These are phyloP conservation scores for Colletotrichum sp. DNA, from an alignment of 2,329 filamentous ascomycete species.

Conservation along the genomic window DNA sequence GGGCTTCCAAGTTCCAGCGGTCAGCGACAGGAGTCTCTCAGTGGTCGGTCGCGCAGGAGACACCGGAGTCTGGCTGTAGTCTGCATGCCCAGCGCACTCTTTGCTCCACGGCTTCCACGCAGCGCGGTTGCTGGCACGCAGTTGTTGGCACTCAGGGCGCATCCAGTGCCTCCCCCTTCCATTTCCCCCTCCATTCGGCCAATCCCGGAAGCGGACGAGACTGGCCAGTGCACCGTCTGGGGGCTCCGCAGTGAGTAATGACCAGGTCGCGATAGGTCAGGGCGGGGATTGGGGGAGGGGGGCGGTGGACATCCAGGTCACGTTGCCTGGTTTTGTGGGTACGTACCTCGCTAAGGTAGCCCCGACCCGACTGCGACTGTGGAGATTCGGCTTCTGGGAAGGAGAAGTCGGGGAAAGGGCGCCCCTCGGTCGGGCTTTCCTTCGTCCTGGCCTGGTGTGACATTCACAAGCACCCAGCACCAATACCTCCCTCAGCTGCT, in stretches of 20 bases:
- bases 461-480: background rate
- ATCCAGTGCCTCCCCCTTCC: background rate
- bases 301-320: background rate
- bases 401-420: background rate
- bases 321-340: background rate
- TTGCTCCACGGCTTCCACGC: background rate
- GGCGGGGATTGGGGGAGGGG: background rate
- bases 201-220: slow-evolving; percentile 9
- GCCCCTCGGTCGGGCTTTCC: background rate
- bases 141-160: background rate
- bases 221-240: background rate
- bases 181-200: background rate
- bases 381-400: background rate
- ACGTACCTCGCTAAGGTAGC: background rate
- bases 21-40: background rate
- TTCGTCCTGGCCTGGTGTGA: background rate
- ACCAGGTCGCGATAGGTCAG: background rate
- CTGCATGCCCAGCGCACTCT: background rate
- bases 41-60: background rate
- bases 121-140: background rate
- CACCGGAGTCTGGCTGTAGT: background rate
- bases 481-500: background rate
- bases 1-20: background rate
- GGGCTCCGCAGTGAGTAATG: slow-evolving; percentile 11
- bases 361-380: background rate